Conservation (phyloP, 106 monocot species). For the Posidonia australis region DNA sequence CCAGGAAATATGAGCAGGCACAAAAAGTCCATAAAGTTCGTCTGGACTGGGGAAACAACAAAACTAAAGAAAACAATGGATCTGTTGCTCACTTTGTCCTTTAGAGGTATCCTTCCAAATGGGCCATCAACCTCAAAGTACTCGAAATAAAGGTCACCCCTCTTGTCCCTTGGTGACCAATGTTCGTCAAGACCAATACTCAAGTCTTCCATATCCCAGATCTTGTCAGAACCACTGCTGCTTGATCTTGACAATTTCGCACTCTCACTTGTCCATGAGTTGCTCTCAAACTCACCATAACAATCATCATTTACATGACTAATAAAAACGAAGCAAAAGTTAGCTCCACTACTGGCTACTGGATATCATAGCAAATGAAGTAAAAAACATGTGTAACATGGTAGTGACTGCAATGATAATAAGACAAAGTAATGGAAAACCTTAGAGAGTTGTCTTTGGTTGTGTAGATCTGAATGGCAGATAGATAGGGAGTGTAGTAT, state of each 20-base stretch:
- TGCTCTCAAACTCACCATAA: constrained; percentile 39
- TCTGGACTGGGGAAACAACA: no score
- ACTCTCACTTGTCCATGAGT: constrained; percentile 38
- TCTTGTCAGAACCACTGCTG: constrained; percentile 15
- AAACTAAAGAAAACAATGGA: background rate
- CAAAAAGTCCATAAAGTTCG: background rate
- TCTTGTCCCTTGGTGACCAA: constrained; percentile 16
- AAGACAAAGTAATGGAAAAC: constrained; percentile 11
- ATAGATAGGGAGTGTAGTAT: constrained; percentile 68
- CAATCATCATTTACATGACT: constrained; percentile 23
- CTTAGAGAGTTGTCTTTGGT: constrained; percentile 32
- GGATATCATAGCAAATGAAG: background rate
- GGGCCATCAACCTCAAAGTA: constrained; percentile 48
- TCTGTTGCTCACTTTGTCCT: constrained; percentile 36
- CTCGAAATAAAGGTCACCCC: constrained; percentile 47
- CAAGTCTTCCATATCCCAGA: constrained; percentile 55
- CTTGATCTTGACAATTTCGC: constrained; percentile 43
- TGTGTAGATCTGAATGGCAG: constrained; percentile 85
- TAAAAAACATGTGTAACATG: background rate
- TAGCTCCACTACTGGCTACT: background rate
- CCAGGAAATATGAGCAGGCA: background rate
- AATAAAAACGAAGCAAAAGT: background rate
- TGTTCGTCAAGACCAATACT: constrained; percentile 25
- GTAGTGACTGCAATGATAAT: background rate
- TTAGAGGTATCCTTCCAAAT: constrained; percentile 47